Evolutionary conservation across 177 flowering plant species (phyloP).

Genomic region (Vitis hybrid): DNA sequence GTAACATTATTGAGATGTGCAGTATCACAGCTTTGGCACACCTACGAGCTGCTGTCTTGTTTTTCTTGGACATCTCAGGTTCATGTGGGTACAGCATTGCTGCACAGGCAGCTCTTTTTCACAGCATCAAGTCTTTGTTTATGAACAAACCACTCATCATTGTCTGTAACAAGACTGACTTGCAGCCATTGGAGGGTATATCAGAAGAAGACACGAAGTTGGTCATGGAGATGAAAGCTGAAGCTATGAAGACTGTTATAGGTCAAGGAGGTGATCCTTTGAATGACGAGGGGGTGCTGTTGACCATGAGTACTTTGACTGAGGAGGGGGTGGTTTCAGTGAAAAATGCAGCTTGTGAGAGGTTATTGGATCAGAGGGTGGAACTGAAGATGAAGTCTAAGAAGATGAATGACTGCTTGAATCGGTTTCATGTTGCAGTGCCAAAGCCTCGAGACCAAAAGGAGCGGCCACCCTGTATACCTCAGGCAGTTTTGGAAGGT

Average conservation of each 20-base stretch:
- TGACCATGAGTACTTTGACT: slow-evolving; percentile 90
- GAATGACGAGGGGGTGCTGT: slow-evolving; percentile 50
- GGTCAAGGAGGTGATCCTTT: slow-evolving; percentile 71
- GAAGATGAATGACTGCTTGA: slow-evolving; percentile 73
- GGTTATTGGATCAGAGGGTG: slow-evolving; percentile 78
- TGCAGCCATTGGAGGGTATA: slow-evolving; percentile 77
- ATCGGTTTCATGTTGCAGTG: slow-evolving; percentile 80
- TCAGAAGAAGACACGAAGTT: slow-evolving; percentile 78
- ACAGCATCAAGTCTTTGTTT: slow-evolving; percentile 84
- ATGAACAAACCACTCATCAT: slow-evolving; percentile 81
- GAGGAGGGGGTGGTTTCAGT: slow-evolving; percentile 89
- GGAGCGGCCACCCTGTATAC: slow-evolving; percentile 81
- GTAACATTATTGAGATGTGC: slow-evolving; percentile 93
- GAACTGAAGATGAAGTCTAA: slow-evolving; percentile 88
- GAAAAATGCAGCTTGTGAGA: slow-evolving; percentile 92
- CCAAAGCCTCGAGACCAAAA: slow-evolving; percentile 87
- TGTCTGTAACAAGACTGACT: slow-evolving; percentile 89
- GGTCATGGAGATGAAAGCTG: slow-evolving; percentile 79
- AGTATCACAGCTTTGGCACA: slow-evolving; percentile 91
- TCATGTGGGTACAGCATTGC: slow-evolving; percentile 89
- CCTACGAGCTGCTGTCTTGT: slow-evolving; percentile 81
- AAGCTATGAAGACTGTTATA: slow-evolving; percentile 74
- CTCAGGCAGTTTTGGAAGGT: slow-evolving; percentile 71
- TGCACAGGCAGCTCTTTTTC: slow-evolving; percentile 88
- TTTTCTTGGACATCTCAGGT: slow-evolving; percentile 83